Evolutionary conservation across 768 basidiomycete species (phyloP).

Genomic region (Suillus ampliporus): DNA sequence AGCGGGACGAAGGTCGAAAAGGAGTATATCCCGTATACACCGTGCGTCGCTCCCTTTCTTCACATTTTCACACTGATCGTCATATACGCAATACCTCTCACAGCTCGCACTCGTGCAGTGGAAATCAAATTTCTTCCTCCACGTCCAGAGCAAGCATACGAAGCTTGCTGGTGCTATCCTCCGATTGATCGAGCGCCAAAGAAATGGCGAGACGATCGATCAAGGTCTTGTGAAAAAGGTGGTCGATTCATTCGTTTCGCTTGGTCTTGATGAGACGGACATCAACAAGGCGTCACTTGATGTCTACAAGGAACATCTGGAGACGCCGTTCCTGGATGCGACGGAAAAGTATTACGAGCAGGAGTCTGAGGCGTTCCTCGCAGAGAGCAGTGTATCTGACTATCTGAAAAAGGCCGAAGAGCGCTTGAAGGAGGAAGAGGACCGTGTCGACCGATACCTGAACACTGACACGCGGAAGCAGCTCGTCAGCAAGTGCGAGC

Average conservation of each 20-base stretch:
- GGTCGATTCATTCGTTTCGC: constrained; percentile 92
- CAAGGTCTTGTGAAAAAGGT: constrained; percentile 93
- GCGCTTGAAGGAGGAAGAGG: constrained; percentile 91
- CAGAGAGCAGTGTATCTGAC: constrained; percentile 88
- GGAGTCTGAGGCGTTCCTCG: constrained; percentile 90
- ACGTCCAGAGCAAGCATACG: constrained; percentile 79
- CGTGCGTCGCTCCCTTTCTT: constrained; percentile 50
- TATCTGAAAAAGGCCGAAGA: constrained; percentile 96
- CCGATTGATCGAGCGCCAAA: constrained; percentile 88
- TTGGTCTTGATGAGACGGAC: constrained; percentile 92
- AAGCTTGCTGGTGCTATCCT: constrained; percentile 90
- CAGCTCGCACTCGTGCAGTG: constrained; percentile 96
- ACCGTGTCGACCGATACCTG: constrained; percentile 92
- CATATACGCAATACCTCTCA: constrained; percentile 8
- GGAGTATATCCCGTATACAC: constrained; percentile 96
- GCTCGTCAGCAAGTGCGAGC: constrained; percentile 84
- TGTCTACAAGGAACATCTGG: constrained; percentile 91
- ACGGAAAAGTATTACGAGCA: constrained; percentile 92
- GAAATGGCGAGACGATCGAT: constrained; percentile 94
- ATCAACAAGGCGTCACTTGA: constrained; percentile 92
- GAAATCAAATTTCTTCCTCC: constrained; percentile 89
- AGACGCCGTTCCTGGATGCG: constrained; percentile 83
- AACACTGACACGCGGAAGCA: constrained; percentile 87
- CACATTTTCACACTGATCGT: background rate
- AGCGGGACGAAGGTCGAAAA: constrained; percentile 95